Evolutionary conservation across 352 stramenopile genomes (phyloP).

Genomic region (Phytopythium vexans): DNA sequence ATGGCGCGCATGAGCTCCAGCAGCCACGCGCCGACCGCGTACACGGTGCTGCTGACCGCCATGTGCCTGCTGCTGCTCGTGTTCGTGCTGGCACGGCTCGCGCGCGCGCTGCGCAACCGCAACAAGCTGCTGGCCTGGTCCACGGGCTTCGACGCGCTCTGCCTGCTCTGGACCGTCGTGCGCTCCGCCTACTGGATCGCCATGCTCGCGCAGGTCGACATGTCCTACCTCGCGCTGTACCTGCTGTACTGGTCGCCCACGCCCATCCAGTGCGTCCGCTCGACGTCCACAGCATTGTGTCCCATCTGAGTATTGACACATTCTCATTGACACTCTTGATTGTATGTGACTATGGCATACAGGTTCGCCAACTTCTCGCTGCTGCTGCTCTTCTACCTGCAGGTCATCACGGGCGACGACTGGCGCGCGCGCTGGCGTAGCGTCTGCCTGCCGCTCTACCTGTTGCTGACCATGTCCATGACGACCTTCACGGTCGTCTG

Average conservation of each 20-base stretch:
- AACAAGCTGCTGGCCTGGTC: conserved; percentile 85
- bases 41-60: conserved; percentile 72
- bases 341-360: background rate
- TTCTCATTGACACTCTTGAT: conserved; percentile 5
- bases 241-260: conserved; percentile 85
- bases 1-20: conserved; percentile 22
- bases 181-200: conserved; percentile 83
- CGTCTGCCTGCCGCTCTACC: conserved; percentile 81
- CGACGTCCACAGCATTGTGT: background rate
- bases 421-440: conserved; percentile 73
- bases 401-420: conserved; percentile 76
- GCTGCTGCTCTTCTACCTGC: conserved; percentile 87
- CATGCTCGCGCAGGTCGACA: conserved; percentile 65
- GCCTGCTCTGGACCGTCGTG: conserved; percentile 79
- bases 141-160: conserved; percentile 78
- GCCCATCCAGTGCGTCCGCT: conserved; percentile 57
- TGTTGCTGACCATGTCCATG: conserved; percentile 80
- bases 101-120: conserved; percentile 66
- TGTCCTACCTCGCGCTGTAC: conserved; percentile 82
- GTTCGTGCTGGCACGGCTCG: conserved; percentile 67
- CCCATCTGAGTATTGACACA: too few relatives aligned
- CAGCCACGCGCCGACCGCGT: conserved; percentile 54
- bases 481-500: conserved; percentile 82
- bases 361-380: conserved; percentile 87
- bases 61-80: conserved; percentile 76